These are phyloP conservation scores for Thermochaetoides dissita DNA, from an alignment of 2,329 filamentous ascomycete genomes.

Conservation along the genomic window DNA sequence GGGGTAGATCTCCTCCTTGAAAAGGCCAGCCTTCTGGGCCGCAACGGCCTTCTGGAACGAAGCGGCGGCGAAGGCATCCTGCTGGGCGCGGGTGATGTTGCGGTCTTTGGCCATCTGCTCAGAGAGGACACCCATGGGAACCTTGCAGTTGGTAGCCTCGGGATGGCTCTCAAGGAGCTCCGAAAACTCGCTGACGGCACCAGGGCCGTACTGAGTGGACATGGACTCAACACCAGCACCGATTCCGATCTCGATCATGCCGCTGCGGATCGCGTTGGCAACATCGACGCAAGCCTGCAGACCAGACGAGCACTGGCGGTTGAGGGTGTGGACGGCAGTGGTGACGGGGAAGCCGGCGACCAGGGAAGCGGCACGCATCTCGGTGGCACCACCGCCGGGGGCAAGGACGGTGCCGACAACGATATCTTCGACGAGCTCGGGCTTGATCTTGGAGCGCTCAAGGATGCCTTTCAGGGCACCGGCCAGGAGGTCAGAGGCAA, in stretches of 20 bases:
- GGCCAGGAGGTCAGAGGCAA: constrained; percentile 69
- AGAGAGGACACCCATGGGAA: constrained; percentile 86
- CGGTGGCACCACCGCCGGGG: constrained; percentile 86
- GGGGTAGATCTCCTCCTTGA: constrained; percentile 81
- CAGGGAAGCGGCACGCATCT: constrained; percentile 84
- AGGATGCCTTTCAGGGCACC: constrained; percentile 73
- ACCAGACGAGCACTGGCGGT: constrained; percentile 88
- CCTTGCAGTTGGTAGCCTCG: constrained; percentile 89
- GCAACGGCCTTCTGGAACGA: constrained; percentile 82
- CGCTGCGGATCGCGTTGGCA: constrained; percentile 77
- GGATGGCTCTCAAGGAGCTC: constrained; percentile 69
- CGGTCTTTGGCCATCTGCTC: constrained; percentile 90
- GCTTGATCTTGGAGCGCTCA: constrained; percentile 77
- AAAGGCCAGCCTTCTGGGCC: constrained; percentile 79
- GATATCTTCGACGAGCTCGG: constrained; percentile 77
- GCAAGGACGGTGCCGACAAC: constrained; percentile 83
- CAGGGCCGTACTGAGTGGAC: constrained; percentile 79
- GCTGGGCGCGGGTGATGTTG: constrained; percentile 53
- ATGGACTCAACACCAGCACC: constrained; percentile 96
- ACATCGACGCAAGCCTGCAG: constrained; percentile 88
- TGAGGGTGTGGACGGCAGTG: constrained; percentile 74
- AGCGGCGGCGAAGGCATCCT: constrained; percentile 87
- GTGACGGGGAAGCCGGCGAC: constrained; percentile 81
- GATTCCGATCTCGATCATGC: constrained; percentile 91
- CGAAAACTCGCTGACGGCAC: constrained; percentile 83